These are phyloP conservation scores for Lactifluus hygrophoroides DNA, from an alignment of 768 basidiomycete species.

Conservation along the genomic window DNA sequence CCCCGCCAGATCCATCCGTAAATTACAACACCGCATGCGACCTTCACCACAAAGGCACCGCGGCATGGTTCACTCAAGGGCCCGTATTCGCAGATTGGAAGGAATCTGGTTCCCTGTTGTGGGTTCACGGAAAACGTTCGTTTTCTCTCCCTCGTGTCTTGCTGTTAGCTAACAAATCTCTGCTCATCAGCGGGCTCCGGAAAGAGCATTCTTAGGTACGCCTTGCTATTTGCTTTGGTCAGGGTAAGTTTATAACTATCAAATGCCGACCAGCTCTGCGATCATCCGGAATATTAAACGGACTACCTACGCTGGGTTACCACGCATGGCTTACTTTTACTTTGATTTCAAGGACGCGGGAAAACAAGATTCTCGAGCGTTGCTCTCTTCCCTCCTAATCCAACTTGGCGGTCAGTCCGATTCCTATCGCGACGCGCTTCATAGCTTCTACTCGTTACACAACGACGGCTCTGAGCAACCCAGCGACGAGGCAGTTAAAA, in stretches of 20 bases:
- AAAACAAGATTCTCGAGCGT: slow-evolving; percentile 22
- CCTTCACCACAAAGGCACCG: not conserved
- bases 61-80: not conserved
- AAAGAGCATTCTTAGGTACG: not conserved
- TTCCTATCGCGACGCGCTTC: not conserved
- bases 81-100: not conserved
- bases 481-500: too few species aligned
- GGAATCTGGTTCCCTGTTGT: not conserved
- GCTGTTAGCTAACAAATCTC: too few species aligned
- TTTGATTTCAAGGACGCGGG: not conserved
- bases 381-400: not conserved
- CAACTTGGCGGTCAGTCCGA: not conserved
- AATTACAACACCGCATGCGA: not conserved
- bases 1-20: not conserved
- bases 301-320: too few species aligned
- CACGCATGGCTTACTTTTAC: not conserved
- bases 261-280: not conserved
- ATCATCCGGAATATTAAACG: not conserved
- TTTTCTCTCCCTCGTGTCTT: too few species aligned
- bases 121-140: too few species aligned
- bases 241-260: not conserved
- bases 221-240: not conserved
- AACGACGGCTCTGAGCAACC: not conserved
- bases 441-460: not conserved
- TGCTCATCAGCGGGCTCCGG: not conserved